A percentile compares a stretch with the other conserved stretches of the same genome.
Evolutionary conservation across 129 eudicot species (phyloP).

Genomic region (Centaurea solstitialis): DNA sequence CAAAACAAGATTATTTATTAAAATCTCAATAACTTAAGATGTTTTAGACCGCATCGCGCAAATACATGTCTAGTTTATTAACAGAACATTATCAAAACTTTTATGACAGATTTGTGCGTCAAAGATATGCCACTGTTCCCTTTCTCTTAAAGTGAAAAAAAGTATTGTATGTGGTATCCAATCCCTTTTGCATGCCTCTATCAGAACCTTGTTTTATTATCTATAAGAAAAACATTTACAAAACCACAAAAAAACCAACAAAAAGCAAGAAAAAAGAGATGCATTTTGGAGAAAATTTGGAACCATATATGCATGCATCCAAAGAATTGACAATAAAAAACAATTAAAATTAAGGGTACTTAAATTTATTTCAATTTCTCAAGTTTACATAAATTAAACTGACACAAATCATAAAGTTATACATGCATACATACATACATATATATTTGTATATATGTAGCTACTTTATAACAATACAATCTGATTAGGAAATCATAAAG

Average conservation of each 20-base stretch:
- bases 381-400: slow-evolving; percentile 20
- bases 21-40: too few species aligned
- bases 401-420: slow-evolving; percentile 1
- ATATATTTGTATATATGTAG: slow-evolving; percentile 3
- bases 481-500: slow-evolving; percentile 12
- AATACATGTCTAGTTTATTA: too few species aligned
- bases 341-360: not conserved
- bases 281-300: not conserved
- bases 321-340: slow-evolving; percentile 5
- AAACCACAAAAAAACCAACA: not conserved
- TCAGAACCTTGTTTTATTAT: not conserved
- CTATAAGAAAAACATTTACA: not conserved
- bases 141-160: not conserved
- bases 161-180: not conserved
- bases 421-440: slow-evolving; percentile 17
- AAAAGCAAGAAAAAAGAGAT: not conserved
- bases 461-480: slow-evolving; percentile 5
- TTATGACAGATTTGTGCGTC: not conserved
- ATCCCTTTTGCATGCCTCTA: not conserved
- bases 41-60: too few species aligned
- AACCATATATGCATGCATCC: not conserved
- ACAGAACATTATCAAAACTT: not conserved
- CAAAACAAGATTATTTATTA: too few species aligned
- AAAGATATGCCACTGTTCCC: not conserved
- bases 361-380: slow-evolving; percentile 12